These are phyloP conservation scores for Phycomyces blakesleeanus DNA, from an alignment of 192 early-diverging fungal genomes.

Conservation along the genomic window DNA sequence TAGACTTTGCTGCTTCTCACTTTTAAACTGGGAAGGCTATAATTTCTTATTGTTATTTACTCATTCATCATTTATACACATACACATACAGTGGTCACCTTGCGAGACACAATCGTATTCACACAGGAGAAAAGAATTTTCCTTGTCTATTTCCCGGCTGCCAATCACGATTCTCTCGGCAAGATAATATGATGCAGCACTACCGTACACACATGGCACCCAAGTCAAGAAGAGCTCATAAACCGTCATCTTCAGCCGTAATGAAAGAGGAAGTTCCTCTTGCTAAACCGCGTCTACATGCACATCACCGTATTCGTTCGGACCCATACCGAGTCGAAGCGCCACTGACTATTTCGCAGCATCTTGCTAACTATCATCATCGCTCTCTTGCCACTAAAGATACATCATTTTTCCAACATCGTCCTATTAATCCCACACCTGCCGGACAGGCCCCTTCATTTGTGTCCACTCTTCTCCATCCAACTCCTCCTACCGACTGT, in stretches of 20 bases:
- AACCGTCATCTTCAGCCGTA: neutral
- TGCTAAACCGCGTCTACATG: slow-evolving; percentile 24
- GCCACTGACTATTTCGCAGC: slow-evolving; percentile 31
- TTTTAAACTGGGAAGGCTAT: too few species aligned
- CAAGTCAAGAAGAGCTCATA: slow-evolving; percentile 50
- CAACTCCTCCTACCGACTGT: too few species aligned
- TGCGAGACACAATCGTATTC: slow-evolving; percentile 73
- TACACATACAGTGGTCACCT: slow-evolving; percentile 78
- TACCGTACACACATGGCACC: slow-evolving; percentile 72
- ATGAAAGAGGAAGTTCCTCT: slow-evolving; percentile 15
- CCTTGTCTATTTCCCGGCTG: slow-evolving; percentile 64
- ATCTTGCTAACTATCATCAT: slow-evolving; percentile 29
- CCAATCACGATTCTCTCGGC: slow-evolving; percentile 67
- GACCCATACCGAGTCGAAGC: slow-evolving; percentile 19
- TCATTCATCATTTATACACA: too few species aligned
- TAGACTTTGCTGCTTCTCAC: too few species aligned
- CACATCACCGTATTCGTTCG: slow-evolving; percentile 30
- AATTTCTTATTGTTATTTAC: too few species aligned
- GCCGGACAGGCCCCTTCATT: too few species aligned
- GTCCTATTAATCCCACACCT: too few species aligned
- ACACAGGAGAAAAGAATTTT: slow-evolving; percentile 77
- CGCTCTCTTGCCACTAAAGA: too few species aligned
- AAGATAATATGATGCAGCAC: slow-evolving; percentile 86
- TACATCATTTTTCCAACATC: too few species aligned
- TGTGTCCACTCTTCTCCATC: too few species aligned